A percentile compares a stretch with the other conserved stretches of the same genome.
These are phyloP conservation scores for Cryptosporidium ubiquitum DNA, from an alignment of 169 alveolate genomes.

Conservation along the genomic window DNA sequence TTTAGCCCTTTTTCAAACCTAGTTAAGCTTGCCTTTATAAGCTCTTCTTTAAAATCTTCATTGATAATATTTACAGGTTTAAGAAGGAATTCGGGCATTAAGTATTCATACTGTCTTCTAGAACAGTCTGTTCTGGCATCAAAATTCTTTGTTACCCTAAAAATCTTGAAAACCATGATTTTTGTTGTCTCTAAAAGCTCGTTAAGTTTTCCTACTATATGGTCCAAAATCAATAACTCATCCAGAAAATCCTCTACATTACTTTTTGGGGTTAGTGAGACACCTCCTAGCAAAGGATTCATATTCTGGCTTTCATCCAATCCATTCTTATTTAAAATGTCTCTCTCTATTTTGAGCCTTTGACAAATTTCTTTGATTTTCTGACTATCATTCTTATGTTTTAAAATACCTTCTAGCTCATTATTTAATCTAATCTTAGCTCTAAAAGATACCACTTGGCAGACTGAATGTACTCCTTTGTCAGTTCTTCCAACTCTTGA, in stretches of 20 bases:
- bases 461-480: slow-evolving; percentile 83
- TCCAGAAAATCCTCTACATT: slow-evolving; percentile 14
- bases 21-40: not conserved
- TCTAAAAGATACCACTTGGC: slow-evolving; percentile 70
- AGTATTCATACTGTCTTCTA: slow-evolving; percentile 84
- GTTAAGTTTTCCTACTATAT: slow-evolving; percentile 29
- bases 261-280: not conserved
- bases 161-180: slow-evolving; percentile 79
- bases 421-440: slow-evolving; percentile 25
- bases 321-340: slow-evolving; percentile 7
- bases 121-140: slow-evolving; percentile 87
- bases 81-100: slow-evolving; percentile 81
- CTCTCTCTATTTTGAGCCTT: not conserved
- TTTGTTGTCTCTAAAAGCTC: slow-evolving; percentile 43
- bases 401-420: not conserved
- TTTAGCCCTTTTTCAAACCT: slow-evolving; percentile 5
- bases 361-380: not conserved
- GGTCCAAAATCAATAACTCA: slow-evolving; percentile 33
- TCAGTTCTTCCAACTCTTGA: slow-evolving; percentile 90
- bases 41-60: slow-evolving; percentile 16
- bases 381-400: not conserved
- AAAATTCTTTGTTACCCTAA: slow-evolving; percentile 86
- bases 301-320: not conserved
- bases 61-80: slow-evolving; percentile 19
- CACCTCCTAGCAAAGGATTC: slow-evolving; percentile 18